A percentile compares a stretch with the other conserved stretches of the same genome.
Conservation (phyloP, 768 basidiomycete genomes). For the Lactarius trivialis region DNA sequence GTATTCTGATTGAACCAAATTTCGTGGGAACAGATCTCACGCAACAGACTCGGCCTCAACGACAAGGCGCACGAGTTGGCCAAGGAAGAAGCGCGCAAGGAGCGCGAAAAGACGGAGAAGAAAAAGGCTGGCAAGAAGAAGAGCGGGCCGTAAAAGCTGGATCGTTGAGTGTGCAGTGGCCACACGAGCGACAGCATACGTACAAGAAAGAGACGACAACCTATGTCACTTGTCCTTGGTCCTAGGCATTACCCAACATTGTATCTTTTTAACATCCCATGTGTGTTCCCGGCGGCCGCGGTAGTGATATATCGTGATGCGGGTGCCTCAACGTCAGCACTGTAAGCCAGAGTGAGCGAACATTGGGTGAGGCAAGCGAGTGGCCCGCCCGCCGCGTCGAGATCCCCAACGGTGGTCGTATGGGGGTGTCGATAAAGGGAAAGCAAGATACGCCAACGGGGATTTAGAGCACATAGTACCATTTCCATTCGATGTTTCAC, state of each 20-base stretch:
- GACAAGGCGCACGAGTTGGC: slow-evolving; percentile 78
- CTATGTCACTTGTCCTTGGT: background rate
- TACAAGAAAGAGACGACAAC: background rate
- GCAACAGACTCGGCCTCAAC: slow-evolving; percentile 88
- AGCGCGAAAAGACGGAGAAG: slow-evolving; percentile 52
- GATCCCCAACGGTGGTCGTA: background rate
- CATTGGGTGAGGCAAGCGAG: no score
- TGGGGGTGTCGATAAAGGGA: background rate
- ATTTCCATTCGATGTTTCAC: no score
- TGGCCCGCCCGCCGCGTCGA: no score
- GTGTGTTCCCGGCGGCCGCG: background rate
- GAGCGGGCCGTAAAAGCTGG: slow-evolving; percentile 5
- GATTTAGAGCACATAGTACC: no score
- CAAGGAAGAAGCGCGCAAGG: slow-evolving; percentile 53
- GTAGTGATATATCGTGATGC: background rate
- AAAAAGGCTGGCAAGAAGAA: slow-evolving; percentile 37
- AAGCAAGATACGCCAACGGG: background rate
- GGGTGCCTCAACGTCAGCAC: background rate
- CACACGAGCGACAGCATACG: background rate
- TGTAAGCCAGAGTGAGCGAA: background rate
- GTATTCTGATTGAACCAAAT: background rate
- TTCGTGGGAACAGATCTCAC: slow-evolving; percentile 59
- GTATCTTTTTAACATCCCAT: background rate
- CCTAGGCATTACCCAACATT: background rate
- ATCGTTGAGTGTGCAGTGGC: background rate